These are phyloP conservation scores for Choanephora cucurbitarum DNA, from an alignment of 371 early-diverging fungal genomes.

Conservation along the genomic window DNA sequence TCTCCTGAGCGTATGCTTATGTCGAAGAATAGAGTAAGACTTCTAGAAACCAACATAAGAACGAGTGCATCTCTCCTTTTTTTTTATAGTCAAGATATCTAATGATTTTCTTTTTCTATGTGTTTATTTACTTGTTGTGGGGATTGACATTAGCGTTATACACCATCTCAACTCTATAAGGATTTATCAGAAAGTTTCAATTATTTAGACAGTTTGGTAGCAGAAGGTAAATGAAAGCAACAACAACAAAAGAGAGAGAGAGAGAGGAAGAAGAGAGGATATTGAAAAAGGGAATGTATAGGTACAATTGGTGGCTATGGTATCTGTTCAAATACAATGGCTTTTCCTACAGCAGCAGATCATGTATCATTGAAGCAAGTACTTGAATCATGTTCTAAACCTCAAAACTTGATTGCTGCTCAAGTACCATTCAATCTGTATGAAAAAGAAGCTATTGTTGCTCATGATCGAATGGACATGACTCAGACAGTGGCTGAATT, in stretches of 20 bases:
- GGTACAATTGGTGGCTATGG: constrained; percentile 73
- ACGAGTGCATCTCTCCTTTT: too few relatives aligned
- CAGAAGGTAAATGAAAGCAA: constrained; percentile 34
- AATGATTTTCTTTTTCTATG: too few relatives aligned
- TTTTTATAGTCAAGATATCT: too few relatives aligned
- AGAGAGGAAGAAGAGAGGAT: background rate
- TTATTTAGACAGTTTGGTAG: constrained; percentile 67
- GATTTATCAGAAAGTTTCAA: constrained; percentile 59
- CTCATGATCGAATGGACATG: constrained; percentile 7
- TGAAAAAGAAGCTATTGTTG: constrained; percentile 62
- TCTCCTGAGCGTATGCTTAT: constrained; percentile 77
- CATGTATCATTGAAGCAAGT: constrained; percentile 54
- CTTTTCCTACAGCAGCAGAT: constrained; percentile 60
- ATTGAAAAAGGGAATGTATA: background rate
- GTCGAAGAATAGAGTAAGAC: constrained; percentile 48
- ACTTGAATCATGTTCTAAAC: constrained; percentile 35
- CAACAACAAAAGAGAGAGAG: background rate
- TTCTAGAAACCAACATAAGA: background rate
- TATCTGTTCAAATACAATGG: constrained; percentile 71
- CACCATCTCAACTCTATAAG: constrained; percentile 53
- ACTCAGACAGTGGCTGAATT: constrained; percentile 53
- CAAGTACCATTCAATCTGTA: constrained; percentile 79
- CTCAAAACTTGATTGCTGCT: constrained; percentile 61
- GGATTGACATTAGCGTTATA: constrained; percentile 10
- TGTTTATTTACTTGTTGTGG: background rate